Base-by-base conservation (phyloP, 2,329 filamentous ascomycete genomes). In the Penicillium sp. region DNA sequence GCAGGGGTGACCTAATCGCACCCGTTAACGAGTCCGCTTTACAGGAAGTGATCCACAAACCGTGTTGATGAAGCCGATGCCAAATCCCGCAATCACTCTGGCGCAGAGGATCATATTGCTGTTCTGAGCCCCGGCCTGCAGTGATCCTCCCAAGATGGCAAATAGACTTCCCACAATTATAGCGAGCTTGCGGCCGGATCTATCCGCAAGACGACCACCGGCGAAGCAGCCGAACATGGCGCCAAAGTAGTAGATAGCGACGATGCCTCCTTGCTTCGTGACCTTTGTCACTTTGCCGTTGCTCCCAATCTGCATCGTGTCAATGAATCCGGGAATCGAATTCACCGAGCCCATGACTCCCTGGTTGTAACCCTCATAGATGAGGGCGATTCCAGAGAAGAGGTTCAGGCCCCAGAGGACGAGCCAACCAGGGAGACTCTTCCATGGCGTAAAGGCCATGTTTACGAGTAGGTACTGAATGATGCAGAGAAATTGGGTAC, bases 31-130 rank as follows among this genome's bases (percentile, higher is more conserved):
- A 24, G 23, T 24, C 23, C 23, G 23, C 23, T 24, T 24, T 24
- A 9, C 23, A 4, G 23, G 23, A 24, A 24, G 23, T 9, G 23
- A 24, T 24, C 23, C 11, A 26, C 23, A 24, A 18, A 39, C 22
- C 36, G 36, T 39, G 22, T 39, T 39, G 36, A 39, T 39, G 36
- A 39, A 39, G n/a, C 36, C 36, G n/a, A 39, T 26, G 5, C 36
- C 36, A 16, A 39, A 23, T 22, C 36, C 36, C 18, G 36, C 36
- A 39, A 39, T 39, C 11, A 39, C 36, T 39, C 36, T 22, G 22
- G 36, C 36, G 22, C 36, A 39, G 18, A 39, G 10, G 36, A 39
- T 23, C 36, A 39, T 39, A 24, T 39, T n/a, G 18, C 18, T 24
- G 36, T 39, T 39, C 36, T 26, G 36, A n/a, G 18, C 22, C 22